Evolutionary conservation across 106 monocot genomes (phyloP), one percentile per base, ranked within the genome.

Genomic region (Alisma plantagoaquatica): DNA sequence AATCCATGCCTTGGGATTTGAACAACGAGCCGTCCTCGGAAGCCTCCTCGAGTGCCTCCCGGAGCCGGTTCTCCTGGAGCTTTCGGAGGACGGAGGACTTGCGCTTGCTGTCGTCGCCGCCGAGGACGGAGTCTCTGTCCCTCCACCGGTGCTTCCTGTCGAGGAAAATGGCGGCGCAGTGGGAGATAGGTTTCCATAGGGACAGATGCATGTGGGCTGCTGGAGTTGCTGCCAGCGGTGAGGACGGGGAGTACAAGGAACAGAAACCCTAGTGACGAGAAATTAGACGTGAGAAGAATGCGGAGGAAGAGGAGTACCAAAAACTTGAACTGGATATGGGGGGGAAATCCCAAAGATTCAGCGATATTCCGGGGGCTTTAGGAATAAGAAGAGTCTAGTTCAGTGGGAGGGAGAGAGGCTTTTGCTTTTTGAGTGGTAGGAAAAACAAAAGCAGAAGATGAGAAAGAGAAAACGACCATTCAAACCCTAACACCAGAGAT

Each of bases 11-110:
- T 33, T 75, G 71, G 48, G 83, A 87, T 60, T 87, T 94, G 70
- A 60, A 26, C 31, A 94, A 73, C 29, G 77, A 84, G 15, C 94
- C 94, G 26, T 84, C 84, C 49, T 88, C 94, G 0, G 88, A 94
- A 11, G 94, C 94, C 66, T 94, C 94, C 49, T 88, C 88, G 0
- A 94, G 80, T 15, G 88, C 94, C 43, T 94, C 88, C 26, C 89
- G 66, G 56, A 89, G 79, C 71, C 80, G 73, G 52, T 46, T 69
- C 74, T 89, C 89, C 44, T 94, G 94, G 3, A 84, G 75, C 41
- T 73, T 69, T 51, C 94, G 80, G 48, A 75, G 61, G 33, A 70
- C 41, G 17, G 77, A 75, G n/a, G 83, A 53, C 25, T 57, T 66
- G 33, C 63, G 54, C 53, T 38, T 55, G 56, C 53, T 49, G 33